phyloP scores from a whole-genome alignment of 176 grass and related monocot species.

The Bonia amplexicaulis region DNA sequence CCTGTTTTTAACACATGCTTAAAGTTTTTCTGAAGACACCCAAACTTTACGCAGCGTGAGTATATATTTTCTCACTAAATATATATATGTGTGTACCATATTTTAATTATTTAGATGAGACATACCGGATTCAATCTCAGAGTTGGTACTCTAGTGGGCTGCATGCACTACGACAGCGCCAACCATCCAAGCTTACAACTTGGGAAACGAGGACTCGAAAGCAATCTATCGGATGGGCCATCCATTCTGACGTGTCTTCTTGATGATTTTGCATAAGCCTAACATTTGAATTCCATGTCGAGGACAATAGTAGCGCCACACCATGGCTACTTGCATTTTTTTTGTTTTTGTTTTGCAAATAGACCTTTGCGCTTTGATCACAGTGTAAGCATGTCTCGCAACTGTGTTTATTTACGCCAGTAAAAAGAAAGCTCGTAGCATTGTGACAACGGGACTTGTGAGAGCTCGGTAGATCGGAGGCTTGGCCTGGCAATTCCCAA shows the following conservation, averaged over 20 bases:
- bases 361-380: not conserved
- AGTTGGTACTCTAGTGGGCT: too few relatives aligned
- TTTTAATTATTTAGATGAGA: too few relatives aligned
- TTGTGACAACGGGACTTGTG: not conserved
- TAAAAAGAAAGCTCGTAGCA: not conserved
- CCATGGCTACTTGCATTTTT: not conserved
- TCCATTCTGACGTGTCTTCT: not conserved
- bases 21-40: too few relatives aligned
- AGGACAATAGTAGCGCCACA: not conserved
- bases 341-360: too few relatives aligned
- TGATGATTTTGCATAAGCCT: not conserved
- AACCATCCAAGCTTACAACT: not conserved
- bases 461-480: not conserved
- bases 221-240: not conserved
- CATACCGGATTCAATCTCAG: too few relatives aligned
- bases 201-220: not conserved
- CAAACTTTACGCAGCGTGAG: too few relatives aligned
- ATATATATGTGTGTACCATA: too few relatives aligned
- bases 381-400: not conserved
- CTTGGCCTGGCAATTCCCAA: not conserved
- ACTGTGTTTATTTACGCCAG: not conserved
- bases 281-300: not conserved
- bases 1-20: too few relatives aligned
- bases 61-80: accelerated
- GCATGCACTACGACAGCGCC: too few relatives aligned